Base-by-base conservation (phyloP, 805 yeast species). In the Cyberlindnera sargentensis region DNA sequence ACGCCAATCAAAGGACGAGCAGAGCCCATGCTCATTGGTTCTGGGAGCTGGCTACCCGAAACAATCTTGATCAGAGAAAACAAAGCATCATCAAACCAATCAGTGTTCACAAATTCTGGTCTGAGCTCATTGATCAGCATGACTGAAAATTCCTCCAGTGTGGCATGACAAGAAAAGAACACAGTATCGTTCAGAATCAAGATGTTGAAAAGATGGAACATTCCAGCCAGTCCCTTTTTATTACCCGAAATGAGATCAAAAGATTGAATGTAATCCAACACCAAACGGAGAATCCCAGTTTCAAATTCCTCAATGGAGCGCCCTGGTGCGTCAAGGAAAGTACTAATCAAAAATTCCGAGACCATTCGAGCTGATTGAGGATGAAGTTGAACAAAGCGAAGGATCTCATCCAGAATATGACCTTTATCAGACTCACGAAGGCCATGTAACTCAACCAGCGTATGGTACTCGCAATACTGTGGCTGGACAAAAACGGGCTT, bases 51-150 rank as follows among this genome's bases (percentile, higher is more conserved):
- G 3, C 76, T 65, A 35, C 68, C 72, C 1, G 80, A 67, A 36
- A 84, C 53, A 3, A 80, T 61, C 31, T 73, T 75, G 43, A 80
- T 85, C 37, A 78, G 67, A 4, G 80, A 70, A 26, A 70, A 60
- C 31, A 87, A 57, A 0, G 79, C 76, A 44, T 74, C 68, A 0
- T 82, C 73, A 52, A 78, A 77, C 82, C 86, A 86, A 11, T 70
- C 67, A 27, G 67, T 55, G 47, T 74, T 70, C 3, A 62, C 63
- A 45, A 58, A 55, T 33, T 67, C 68, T 2, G 69, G 62, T 1
- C 51, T 58, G 8, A 78, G 47, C 3, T 65, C 63, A 2, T 54
- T 60, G 9, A 63, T 54, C 29, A 78, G 55, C 31, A 67, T 67
- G 0, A 50, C 39, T 3, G 70, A 47, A 43, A 75, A 71, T 6